Base-by-base conservation (phyloP, 768 basidiomycete species). In the Termitomyces sp. region DNA sequence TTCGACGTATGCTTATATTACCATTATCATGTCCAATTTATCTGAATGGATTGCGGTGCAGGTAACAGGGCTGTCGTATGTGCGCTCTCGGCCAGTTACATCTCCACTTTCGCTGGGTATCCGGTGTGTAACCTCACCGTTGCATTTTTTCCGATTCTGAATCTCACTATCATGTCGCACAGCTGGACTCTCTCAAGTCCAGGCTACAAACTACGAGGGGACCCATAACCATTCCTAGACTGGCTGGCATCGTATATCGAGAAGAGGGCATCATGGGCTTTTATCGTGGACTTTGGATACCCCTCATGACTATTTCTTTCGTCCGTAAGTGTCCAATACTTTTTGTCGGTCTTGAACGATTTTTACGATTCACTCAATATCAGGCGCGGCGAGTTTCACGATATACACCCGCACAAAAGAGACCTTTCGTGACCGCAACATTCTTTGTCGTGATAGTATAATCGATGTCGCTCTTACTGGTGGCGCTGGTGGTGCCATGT, bases 131-230 rank as follows among this genome's bases (percentile, higher is more conserved):
- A 3, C 49, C 47, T 38, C 13, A 55, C 10, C 7, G 18, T 4
- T 7, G 27, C 33, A 20, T 23, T 44, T 20, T 11, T 23, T n/a
- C 15, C n/a, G 12, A 22, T 16, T 46, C 32, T 45, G 36, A 51
- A 36, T 42, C 29, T 44, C 40, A 49, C 47, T 27, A 29, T 38
- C 47, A 48, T 27, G 25, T 54, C 18, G 38, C 51, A 35, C 36
- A 95, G 86, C 76, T 98, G 75, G 96, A 98, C 70, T 93, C 90
- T 52, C 81, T 98, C 73, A 98, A 98, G 74, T 95, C 92, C 57
- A 79, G 94, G 65, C 73, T 97, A 50, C 94, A 97, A 72, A 92
- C 91, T 41, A 88, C 84, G 49, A 86, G 88, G 68, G 85, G 79
- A 48, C 82, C 78, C 50, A 81, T 90, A 60, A 83, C 89, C 7